Base-by-base conservation (phyloP, 192 early-diverging fungal species). In the Linnemannia hyalina region DNA sequence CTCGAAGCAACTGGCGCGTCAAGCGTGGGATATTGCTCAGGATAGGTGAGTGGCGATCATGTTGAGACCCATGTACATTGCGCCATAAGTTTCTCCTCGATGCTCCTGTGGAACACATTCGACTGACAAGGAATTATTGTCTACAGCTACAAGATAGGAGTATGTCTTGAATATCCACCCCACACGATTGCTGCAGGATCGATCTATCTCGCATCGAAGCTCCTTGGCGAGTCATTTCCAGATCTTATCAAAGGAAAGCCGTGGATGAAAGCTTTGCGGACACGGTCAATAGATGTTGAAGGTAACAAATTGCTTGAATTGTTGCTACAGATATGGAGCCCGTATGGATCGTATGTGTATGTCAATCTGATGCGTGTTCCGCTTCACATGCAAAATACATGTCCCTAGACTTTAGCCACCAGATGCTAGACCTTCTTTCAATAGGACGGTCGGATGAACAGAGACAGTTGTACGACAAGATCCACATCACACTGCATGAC, bases 151-250 rank as follows among this genome's bases (percentile, higher is more conserved):
- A 89, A 92, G 63, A 92, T 90, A 20, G 86, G 85, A 26, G 78
- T 91, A 23, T 93, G 93, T 71, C 80, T 93, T 11, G 90, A 94
- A 81, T 94, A 93, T 60, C 93, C 93, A n/a, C 89, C 91, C 9
- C 92, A 94, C 70, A 88, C 91, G 4, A 91, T 95, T 54, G 94
- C 94, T 2, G 88, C 91, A 68, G 94, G 90, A 16, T 90, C 90
- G n/a, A 89, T 94, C 22, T 94, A 91, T 76, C 81, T 95, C 26
- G 91, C 93, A 29, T 74, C 88, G 8, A 80, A 88, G 35, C 65
- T 93, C 70, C 81, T 72, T 73, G 85, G 71, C 70, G 89, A 86
- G 70, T 85, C 72, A 68, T 91, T 90, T 63, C 77, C 63, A 13
- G 83, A 80, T 41, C 77, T 86, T 20, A 70, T 79, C 32, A 68